Evolutionary conservation across 2,329 filamentous ascomycete genomes (phyloP).

Genomic region (Lachnellula hyalina): DNA sequence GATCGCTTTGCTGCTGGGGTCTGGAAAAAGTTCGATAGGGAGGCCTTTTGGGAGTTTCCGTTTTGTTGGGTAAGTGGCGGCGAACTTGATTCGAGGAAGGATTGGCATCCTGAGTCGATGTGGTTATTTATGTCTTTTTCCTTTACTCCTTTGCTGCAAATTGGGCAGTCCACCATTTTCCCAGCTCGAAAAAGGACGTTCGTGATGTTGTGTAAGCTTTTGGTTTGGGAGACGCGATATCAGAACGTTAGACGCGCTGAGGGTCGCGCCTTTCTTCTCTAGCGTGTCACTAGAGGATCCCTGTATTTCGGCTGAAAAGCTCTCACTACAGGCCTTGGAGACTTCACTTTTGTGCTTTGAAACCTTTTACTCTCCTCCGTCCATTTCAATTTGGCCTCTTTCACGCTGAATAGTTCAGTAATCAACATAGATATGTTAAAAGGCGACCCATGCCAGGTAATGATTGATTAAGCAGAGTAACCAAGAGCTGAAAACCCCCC

Average conservation of each 20-base stretch:
- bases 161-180: constrained; percentile 67
- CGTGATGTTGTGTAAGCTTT: background rate
- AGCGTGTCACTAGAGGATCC: background rate
- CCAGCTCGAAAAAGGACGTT: background rate
- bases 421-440: too few species aligned
- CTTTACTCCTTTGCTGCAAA: constrained; percentile 70
- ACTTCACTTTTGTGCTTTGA: too few species aligned
- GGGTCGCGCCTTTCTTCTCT: background rate
- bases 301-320: background rate
- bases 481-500: too few species aligned
- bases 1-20: constrained; percentile 54
- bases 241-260: background rate
- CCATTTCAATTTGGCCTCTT: too few species aligned
- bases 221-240: background rate
- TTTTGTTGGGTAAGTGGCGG: constrained; percentile 34
- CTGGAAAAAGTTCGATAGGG: constrained; percentile 55
- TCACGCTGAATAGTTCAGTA: too few species aligned
- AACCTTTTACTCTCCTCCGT: too few species aligned
- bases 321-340: too few species aligned
- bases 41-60: constrained; percentile 32
- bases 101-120: constrained; percentile 76
- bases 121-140: constrained; percentile 79
- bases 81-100: constrained; percentile 52
- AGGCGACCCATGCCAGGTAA: too few species aligned
- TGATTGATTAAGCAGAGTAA: too few species aligned